Percentiles rank a stretch among this genome's conserved stretches.
Evolutionary conservation across 257 asterid species (phyloP).

Genomic region (Gynochthodes officinalis): DNA sequence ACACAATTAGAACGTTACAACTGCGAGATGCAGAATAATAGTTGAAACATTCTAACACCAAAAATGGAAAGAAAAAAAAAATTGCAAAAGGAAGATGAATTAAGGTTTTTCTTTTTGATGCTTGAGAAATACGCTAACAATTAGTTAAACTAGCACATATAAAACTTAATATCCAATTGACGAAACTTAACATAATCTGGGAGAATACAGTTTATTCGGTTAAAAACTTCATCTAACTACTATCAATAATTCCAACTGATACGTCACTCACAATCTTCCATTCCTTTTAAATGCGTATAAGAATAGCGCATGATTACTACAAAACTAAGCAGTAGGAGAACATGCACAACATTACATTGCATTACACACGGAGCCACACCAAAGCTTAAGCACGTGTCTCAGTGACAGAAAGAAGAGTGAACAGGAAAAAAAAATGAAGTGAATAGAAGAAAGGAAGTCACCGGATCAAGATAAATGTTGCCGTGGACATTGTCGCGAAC

Average conservation of each 20-base stretch:
- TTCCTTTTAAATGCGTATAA: neutral
- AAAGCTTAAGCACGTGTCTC: neutral
- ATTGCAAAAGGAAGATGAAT: neutral
- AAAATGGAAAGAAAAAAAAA: neutral
- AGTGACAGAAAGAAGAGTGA: neutral
- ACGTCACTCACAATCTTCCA: neutral
- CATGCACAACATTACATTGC: too few relatives aligned
- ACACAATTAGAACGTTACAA: neutral
- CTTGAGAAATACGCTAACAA: neutral
- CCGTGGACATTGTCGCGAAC: constrained; percentile 89
- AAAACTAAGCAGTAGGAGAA: neutral
- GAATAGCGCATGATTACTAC: neutral
- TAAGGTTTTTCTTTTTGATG: neutral
- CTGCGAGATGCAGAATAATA: neutral
- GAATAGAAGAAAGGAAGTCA: constrained; percentile 17
- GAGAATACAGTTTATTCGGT: neutral
- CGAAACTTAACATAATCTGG: too few relatives aligned
- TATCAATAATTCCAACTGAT: neutral
- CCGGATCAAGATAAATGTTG: constrained; percentile 75
- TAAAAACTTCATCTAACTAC: neutral
- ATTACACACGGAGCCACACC: neutral
- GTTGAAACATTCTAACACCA: neutral
- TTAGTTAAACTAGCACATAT: neutral
- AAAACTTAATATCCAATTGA: too few relatives aligned
- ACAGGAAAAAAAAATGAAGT: neutral